Evolutionary conservation across 148 eudicot genomes (phyloP), one percentile per base, ranked within the genome.

Genomic region (Hydrangea macrophylla): DNA sequence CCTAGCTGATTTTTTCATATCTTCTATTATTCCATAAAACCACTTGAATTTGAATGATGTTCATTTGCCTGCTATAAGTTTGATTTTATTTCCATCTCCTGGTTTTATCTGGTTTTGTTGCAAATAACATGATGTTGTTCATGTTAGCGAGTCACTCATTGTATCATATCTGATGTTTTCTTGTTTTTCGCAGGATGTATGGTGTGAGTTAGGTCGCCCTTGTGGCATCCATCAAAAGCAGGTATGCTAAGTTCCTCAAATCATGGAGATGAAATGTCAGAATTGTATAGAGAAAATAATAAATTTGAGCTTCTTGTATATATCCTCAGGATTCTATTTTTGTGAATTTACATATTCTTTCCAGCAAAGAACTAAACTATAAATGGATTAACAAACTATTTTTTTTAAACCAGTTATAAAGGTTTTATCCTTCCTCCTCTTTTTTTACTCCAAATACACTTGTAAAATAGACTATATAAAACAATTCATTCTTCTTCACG

Each of bases 201-300:
- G 97, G 99, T 85, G 90, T 66, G 97, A 90, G 54, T 83, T 94
- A 68, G 99, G 99, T 28, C 93, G 96, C 24, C 99, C 99, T 11
- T 85, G 97, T 77, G 96, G 93, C 58, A 84, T 94, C 75, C 87
- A 94, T 78, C 99, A 91, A 70, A 94, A 94, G 73, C 96, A 94
- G 99, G 98, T 88, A 48, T 48, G 53, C 48, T 15, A 32, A 20
- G 64, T 60, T 60, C 13, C 30, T 24, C 53, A n/a, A 23, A 35
- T 20, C 9, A 25, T 37, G 48, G 13, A 60, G 25, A 35, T 18
- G 23, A 22, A 18, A 4, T 45, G 53, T 48, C 53, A 48, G 53
- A 17, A 18, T 13, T 60, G 42, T 13, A 18, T 60, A 22, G 32
- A 42, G 20, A n/a, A n/a, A n/a, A n/a, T 32, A 32, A 9, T 33